These are phyloP conservation scores for Tuber microsphaerosporum DNA, from an alignment of 495 filamentous ascomycete genomes.

Conservation along the genomic window DNA sequence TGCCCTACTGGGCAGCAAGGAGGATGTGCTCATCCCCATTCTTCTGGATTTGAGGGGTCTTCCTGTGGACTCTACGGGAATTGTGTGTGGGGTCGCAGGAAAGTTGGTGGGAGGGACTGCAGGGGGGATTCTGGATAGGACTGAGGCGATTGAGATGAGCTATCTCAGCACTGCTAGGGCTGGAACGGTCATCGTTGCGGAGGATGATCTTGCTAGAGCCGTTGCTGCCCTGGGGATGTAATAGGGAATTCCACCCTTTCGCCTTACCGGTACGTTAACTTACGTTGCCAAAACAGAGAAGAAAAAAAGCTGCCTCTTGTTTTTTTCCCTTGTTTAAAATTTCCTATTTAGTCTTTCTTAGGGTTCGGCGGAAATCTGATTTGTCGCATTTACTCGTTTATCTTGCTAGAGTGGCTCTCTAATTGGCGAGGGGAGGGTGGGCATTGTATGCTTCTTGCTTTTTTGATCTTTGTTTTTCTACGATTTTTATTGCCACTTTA, in stretches of 20 bases:
- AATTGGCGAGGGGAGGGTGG: background rate
- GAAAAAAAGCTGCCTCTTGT: background rate
- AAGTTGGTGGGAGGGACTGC: conserved; percentile 56
- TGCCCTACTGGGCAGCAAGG: conserved; percentile 67
- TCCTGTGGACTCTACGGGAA: conserved; percentile 83
- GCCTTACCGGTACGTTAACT: conserved; percentile 16
- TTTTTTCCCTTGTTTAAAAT: conserved; percentile 14
- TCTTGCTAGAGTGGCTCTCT: background rate
- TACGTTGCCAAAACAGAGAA: conserved; percentile 13
- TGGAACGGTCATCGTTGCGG: conserved; percentile 78
- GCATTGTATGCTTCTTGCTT: conserved; percentile 2
- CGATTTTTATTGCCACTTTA: background rate
- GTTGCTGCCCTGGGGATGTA: conserved; percentile 57
- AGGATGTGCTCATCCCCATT: conserved; percentile 73
- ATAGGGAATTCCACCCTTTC: background rate
- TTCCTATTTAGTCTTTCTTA: conserved; percentile 4
- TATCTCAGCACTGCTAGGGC: conserved; percentile 85
- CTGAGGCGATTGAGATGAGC: conserved; percentile 66
- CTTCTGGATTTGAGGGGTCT: conserved; percentile 76
- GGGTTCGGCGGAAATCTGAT: background rate
- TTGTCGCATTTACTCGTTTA: background rate
- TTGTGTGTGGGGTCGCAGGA: conserved; percentile 85
- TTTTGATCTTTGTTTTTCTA: background rate
- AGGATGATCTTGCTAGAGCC: conserved; percentile 62
- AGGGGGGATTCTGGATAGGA: conserved; percentile 27